Conservation (phyloP, 257 asterid genomes). For the Ocimum tenuiflorum region DNA sequence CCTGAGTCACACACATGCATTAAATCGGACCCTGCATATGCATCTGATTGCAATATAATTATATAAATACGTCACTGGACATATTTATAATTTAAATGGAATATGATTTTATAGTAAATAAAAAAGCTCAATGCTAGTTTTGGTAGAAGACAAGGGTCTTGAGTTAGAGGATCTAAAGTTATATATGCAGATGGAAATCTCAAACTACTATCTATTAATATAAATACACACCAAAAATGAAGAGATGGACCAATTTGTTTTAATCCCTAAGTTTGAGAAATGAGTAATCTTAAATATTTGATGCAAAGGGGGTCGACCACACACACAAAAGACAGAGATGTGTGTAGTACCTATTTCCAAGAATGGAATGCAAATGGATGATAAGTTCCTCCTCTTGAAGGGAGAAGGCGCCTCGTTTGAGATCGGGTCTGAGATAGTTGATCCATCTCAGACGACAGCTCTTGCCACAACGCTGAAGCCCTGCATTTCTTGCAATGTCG, state of each 20-base stretch:
- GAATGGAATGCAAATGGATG: slow-evolving; percentile 75
- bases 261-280: too few species aligned
- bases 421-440: slow-evolving; percentile 78
- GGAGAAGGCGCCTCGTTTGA: slow-evolving; percentile 79
- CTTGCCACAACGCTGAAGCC: slow-evolving; percentile 70
- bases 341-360: slow-evolving; percentile 58
- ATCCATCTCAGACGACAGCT: slow-evolving; percentile 84
- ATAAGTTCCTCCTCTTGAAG: slow-evolving; percentile 70
- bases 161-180: neutral
- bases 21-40: too few species aligned
- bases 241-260: neutral
- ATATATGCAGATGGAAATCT: neutral
- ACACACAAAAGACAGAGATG: neutral
- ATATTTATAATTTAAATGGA: too few species aligned
- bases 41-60: too few species aligned
- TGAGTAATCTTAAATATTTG: too few species aligned
- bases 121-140: too few species aligned
- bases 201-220: too few species aligned
- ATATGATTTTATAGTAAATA: too few species aligned
- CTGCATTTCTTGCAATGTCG: slow-evolving; percentile 78
- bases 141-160: too few species aligned
- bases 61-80: too few species aligned
- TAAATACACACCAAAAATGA: neutral
- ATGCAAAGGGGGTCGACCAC: too few species aligned
- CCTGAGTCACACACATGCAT: too few species aligned